Conservation (phyloP, 768 basidiomycete species). For the Amanita molliuscula region DNA sequence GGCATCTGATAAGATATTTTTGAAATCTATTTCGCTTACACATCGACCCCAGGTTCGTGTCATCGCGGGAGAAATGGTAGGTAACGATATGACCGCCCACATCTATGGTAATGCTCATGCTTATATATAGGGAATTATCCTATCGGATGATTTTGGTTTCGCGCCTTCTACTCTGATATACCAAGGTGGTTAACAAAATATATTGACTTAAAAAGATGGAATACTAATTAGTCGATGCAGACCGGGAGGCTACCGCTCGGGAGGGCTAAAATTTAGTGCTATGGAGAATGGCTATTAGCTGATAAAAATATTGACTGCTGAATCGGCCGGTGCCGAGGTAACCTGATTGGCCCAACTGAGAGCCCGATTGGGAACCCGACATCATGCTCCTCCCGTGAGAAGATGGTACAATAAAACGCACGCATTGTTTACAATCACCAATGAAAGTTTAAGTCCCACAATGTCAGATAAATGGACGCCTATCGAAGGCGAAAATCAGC, state of each 20-base stretch:
- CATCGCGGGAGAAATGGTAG: constrained; percentile 73
- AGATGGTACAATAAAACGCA: no score
- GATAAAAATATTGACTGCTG: no score
- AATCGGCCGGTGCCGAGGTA: no score
- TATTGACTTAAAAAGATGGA: background rate
- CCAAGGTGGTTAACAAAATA: constrained; percentile 32
- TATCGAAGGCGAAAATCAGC: constrained; percentile 61
- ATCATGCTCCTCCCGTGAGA: no score
- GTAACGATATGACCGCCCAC: constrained; percentile 14
- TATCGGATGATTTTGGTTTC: constrained; percentile 74
- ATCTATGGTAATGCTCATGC: constrained; percentile 4
- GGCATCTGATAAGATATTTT: background rate
- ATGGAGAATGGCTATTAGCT: background rate
- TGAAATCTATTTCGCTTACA: background rate
- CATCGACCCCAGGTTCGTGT: constrained; percentile 51
- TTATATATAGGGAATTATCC: constrained; percentile 47
- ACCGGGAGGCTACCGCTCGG: constrained; percentile 49
- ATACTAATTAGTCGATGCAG: constrained; percentile 15
- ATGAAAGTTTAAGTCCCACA: constrained; percentile 9
- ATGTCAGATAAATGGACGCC: constrained; percentile 48
- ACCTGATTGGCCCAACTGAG: no score
- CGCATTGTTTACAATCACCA: no score
- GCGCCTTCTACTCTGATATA: constrained; percentile 78
- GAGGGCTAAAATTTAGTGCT: constrained; percentile 47
- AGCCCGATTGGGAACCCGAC: no score